These are phyloP conservation scores for Colletotrichum australisinense DNA, from an alignment of 2,329 filamentous ascomycete species.

Conservation along the genomic window DNA sequence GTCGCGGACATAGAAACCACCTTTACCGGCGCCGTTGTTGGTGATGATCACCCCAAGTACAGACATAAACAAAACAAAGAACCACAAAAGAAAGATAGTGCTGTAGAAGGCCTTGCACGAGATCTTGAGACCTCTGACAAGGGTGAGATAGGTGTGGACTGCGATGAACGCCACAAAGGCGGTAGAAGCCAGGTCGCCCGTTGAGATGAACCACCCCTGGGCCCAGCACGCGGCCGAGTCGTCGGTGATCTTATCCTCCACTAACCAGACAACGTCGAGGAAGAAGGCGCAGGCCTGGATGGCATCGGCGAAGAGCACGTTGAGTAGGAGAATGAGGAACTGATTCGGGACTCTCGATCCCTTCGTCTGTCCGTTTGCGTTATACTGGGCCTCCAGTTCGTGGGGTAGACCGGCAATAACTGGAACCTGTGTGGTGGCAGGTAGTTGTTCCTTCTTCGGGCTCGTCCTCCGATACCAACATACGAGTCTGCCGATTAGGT, in stretches of 20 bases:
- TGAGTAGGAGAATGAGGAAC: constrained; percentile 69
- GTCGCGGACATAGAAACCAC: constrained; percentile 61
- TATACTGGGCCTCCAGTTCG: constrained; percentile 34
- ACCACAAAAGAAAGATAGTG: constrained; percentile 58
- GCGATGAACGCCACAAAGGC: constrained; percentile 70
- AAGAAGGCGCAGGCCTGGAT: constrained; percentile 67
- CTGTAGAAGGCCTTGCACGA: constrained; percentile 55
- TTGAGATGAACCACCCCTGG: constrained; percentile 69
- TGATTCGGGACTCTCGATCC: constrained; percentile 55
- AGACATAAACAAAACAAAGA: constrained; percentile 46
- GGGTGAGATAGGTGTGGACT: constrained; percentile 66
- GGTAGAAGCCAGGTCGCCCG: constrained; percentile 66
- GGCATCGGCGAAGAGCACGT: constrained; percentile 68
- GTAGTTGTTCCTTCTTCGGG: constrained; percentile 42
- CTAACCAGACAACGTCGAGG: constrained; percentile 64
- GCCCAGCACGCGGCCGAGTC: constrained; percentile 59
- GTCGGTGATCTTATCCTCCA: constrained; percentile 59
- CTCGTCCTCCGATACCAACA: constrained; percentile 45
- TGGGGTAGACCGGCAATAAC: constrained; percentile 35
- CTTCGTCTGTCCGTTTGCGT: constrained; percentile 35
- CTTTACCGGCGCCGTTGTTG: constrained; percentile 1
- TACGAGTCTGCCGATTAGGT: constrained; percentile 48
- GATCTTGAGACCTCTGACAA: constrained; percentile 61
- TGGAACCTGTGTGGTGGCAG: constrained; percentile 26
- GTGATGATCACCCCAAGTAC: constrained; percentile 25